phyloP scores from a whole-genome alignment of 805 yeast species.

The Osmozyma mogii region DNA sequence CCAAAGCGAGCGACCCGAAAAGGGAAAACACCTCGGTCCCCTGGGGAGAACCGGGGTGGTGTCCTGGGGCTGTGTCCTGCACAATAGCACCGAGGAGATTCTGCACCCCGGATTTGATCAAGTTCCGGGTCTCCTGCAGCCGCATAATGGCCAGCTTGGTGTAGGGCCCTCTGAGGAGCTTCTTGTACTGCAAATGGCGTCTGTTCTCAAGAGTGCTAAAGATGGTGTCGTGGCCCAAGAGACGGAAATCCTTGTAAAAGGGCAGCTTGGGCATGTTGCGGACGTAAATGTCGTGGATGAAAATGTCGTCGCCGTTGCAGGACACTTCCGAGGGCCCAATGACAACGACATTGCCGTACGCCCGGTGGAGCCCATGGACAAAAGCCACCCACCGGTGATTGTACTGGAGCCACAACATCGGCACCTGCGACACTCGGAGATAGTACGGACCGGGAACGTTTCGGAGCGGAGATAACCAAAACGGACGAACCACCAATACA shows the following conservation, averaged over 20 bases:
- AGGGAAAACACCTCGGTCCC: constrained; percentile 1
- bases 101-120: no score
- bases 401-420: constrained; percentile 33
- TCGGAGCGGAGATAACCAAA: constrained; percentile 41
- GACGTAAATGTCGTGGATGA: not conserved
- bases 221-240: not conserved
- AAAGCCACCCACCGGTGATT: constrained; percentile 32
- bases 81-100: no score
- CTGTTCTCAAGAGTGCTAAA: not conserved
- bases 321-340: not conserved
- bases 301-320: not conserved
- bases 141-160: not conserved
- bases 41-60: no score
- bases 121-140: no score
- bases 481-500: constrained; percentile 39
- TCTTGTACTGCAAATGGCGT: not conserved
- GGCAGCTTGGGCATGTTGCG: constrained; percentile 1
- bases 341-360: constrained; percentile 1
- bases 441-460: constrained; percentile 52
- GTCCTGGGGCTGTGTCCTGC: no score
- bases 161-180: not conserved
- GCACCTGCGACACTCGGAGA: constrained; percentile 36
- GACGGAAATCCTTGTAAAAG: not conserved
- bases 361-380: constrained; percentile 15
- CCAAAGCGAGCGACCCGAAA: constrained; percentile 68